A percentile compares a stretch with the other conserved stretches of the same genome.
phyloP scores from a whole-genome alignment of 1,284 basidiomycete genomes.

The Apiotrichum gamsii region DNA sequence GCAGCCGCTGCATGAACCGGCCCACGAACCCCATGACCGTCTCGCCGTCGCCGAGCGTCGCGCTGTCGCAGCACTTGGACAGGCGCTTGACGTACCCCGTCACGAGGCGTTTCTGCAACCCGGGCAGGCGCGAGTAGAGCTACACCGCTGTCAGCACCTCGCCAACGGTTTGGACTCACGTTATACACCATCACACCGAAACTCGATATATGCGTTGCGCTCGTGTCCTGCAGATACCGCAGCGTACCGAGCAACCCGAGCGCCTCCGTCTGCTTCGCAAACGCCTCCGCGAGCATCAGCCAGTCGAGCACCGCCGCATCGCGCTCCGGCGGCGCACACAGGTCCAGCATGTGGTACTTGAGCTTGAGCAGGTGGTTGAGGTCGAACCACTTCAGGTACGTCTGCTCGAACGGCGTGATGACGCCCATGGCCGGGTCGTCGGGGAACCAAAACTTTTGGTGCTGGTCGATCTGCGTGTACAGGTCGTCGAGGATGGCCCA shows the following conservation, averaged over 20 bases:
- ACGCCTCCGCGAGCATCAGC: constrained; percentile 9
- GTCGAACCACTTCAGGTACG: constrained; percentile 17
- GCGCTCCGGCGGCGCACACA: constrained; percentile 3
- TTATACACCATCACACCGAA: constrained; percentile 18
- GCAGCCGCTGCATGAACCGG: constrained; percentile 12
- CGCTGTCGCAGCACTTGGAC: constrained; percentile 7
- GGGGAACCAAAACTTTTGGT: constrained; percentile 18
- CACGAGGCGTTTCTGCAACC: constrained; percentile 1
- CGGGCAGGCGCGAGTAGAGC: constrained; percentile 9
- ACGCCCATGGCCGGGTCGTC: constrained; percentile 3
- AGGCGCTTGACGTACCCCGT: constrained; percentile 9
- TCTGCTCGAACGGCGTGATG: constrained; percentile 11
- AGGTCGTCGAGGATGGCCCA: constrained; percentile 10
- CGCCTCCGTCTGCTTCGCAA: constrained; percentile 14
- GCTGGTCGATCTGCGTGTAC: constrained; percentile 13
- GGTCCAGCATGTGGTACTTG: constrained; percentile 17
- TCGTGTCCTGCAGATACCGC: constrained; percentile 19
- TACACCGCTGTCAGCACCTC: neutral
- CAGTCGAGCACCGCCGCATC: constrained; percentile 10
- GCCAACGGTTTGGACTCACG: constrained; percentile 2
- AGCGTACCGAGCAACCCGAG: constrained; percentile 9
- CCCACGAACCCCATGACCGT: constrained; percentile 15
- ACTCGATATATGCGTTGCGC: constrained; percentile 16
- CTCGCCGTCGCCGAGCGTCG: constrained; percentile 7
- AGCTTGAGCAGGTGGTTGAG: constrained; percentile 14